phyloP scores from a whole-genome alignment of 257 asterid genomes.

The Fraxinus quadrangulata region DNA sequence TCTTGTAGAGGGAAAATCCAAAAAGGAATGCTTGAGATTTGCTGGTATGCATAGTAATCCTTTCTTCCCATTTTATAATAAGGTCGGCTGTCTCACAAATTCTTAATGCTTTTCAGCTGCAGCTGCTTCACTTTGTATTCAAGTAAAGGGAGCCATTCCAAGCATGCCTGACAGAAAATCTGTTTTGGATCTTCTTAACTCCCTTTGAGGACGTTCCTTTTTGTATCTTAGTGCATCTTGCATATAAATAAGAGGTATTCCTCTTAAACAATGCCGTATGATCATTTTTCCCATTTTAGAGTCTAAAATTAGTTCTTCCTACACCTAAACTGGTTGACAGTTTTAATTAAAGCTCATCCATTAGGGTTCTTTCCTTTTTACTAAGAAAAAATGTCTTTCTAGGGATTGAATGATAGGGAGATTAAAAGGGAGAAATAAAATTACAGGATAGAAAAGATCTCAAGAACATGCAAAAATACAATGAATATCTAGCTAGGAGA shows the following conservation, averaged over 20 bases:
- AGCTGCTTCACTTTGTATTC: conserved; percentile 95
- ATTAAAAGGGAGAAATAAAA: not conserved
- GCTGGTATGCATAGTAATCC: conserved; percentile 56
- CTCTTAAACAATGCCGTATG: not conserved
- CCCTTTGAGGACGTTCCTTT: conserved; percentile 40
- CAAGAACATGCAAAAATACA: not conserved
- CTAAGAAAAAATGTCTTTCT: not conserved
- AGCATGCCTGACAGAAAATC: conserved; percentile 88
- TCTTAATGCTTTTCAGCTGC: conserved; percentile 60
- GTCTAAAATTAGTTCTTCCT: not conserved
- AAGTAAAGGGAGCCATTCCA: conserved; percentile 97
- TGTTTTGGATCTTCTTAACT: conserved; percentile 70
- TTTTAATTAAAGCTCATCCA: not conserved
- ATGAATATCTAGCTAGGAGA: not conserved
- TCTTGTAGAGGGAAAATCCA: conserved; percentile 82
- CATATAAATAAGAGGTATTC: conserved; percentile 43
- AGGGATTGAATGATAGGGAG: not conserved
- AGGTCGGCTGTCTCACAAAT: conserved; percentile 20
- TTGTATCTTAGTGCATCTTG: conserved; percentile 1
- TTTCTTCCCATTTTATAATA: not conserved
- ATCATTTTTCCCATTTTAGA: not conserved
- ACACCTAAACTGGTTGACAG: not conserved
- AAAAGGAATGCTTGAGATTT: conserved; percentile 70
- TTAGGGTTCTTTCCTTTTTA: not conserved
- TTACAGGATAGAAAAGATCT: not conserved